Conservation (phyloP, 257 asterid species). For the Nicotiana paniculata region DNA sequence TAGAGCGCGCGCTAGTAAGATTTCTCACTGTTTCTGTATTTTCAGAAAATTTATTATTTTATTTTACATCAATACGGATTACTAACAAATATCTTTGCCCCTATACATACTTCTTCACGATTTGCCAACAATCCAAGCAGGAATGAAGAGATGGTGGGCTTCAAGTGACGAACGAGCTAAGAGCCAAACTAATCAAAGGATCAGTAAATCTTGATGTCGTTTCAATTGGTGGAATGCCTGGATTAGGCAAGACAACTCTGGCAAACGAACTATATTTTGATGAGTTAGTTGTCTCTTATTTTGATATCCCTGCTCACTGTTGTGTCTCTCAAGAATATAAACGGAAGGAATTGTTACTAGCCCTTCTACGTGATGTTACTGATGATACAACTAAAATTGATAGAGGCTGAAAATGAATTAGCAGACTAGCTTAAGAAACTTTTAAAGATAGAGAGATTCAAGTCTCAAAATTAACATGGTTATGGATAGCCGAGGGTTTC, state of each 20-base stretch:
- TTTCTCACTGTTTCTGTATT: too few species aligned
- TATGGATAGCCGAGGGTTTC: constrained; percentile 15
- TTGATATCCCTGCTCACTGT: constrained; percentile 31
- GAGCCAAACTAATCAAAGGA: constrained; percentile 23
- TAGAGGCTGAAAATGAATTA: not conserved
- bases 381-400: constrained; percentile 16
- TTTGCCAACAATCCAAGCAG: not conserved
- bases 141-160: constrained; percentile 33
- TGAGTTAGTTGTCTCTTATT: constrained; percentile 20
- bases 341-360: constrained; percentile 20
- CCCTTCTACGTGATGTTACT: constrained; percentile 23
- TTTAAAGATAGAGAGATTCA: not conserved
- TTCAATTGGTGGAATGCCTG: constrained; percentile 44
- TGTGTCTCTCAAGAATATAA: constrained; percentile 37
- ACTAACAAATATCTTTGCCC: too few species aligned
- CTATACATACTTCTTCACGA: not conserved
- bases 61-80: too few species aligned
- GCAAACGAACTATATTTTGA: constrained; percentile 27
- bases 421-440: not conserved
- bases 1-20: too few species aligned
- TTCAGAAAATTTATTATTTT: too few species aligned
- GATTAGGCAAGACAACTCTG: constrained; percentile 18
- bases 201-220: constrained; percentile 21
- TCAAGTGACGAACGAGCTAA: constrained; percentile 25
- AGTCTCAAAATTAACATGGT: not conserved